Base-by-base conservation (phyloP, 257 asterid species). In the Jaltomata sinuosa region DNA sequence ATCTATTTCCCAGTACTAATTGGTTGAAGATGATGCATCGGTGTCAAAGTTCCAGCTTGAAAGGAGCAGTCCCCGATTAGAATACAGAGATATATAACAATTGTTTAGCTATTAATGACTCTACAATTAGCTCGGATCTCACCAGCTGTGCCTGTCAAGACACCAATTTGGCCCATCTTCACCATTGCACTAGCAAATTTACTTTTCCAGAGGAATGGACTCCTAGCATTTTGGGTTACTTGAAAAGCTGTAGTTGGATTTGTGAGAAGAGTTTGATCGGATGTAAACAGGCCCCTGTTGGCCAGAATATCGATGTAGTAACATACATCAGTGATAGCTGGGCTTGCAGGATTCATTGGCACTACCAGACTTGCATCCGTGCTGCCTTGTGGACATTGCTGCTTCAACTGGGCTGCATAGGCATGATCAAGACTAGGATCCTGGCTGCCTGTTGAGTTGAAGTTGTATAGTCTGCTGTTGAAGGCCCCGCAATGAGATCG, bases 401-500 rank as follows among this genome's bases (percentile, higher is more conserved):
- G 87, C 77, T 80, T 89, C 42, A 94, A 88, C 29, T 88, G 91
- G 65, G 68, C 79, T 3, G 97, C 98, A 1, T 89, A 89, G 10
- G 0, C 0, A 1, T 89, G 88, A 68, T 95, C 97, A 78, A 95
- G 74, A 53, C 90, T 93, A 1, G 98, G 94, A 79, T 93, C 98
- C 36, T 88, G 89, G 78, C 61, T 52, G 8, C 86, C 36, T 11
- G 84, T 89, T 16, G 92, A 1, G 90, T 72, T 92, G 92, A 93
- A 93, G 65, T 61, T 93, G 84, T 91, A 91, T 25, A 95, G 87
- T 80, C 98, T 89, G 85, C 84, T 77, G 3, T n/a, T 88, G 86
- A 95, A 89, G 9, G 95, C 86, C 1, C 88, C 11, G 89, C 98
- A 95, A 38, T 93, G 97, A 11, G 98, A 92, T 64, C 92, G 90